phyloP scores from a whole-genome alignment of 768 basidiomycete genomes.

The Strobilomyces dryophilus region DNA sequence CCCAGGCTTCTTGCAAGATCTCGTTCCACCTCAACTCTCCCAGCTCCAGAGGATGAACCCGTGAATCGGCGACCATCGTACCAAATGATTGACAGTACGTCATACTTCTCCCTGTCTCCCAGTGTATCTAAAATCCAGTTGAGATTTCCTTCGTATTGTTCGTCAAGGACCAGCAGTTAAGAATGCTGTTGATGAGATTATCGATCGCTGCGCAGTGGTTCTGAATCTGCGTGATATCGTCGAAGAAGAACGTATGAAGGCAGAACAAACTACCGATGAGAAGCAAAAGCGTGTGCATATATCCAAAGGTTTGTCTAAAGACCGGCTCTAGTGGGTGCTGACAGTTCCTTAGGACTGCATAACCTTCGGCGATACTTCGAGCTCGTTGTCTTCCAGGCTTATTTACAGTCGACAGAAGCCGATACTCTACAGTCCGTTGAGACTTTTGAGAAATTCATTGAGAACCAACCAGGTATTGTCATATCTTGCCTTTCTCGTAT shows the following conservation, averaged over 20 bases:
- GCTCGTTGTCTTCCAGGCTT: slow-evolving; percentile 86
- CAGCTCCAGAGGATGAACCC: slow-evolving; percentile 27
- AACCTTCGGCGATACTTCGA: slow-evolving; percentile 83
- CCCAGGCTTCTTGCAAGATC: slow-evolving; percentile 31
- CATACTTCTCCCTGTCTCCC: background rate
- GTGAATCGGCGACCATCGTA: slow-evolving; percentile 58
- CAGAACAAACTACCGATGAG: slow-evolving; percentile 75
- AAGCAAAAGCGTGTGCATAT: slow-evolving; percentile 60
- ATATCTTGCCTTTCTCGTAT: background rate
- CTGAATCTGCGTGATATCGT: slow-evolving; percentile 87
- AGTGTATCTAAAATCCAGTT: slow-evolving; percentile 5
- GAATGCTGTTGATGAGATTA: slow-evolving; percentile 77
- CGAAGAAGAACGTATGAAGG: slow-evolving; percentile 72
- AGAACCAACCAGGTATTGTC: slow-evolving; percentile 70
- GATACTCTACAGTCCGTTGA: slow-evolving; percentile 76
- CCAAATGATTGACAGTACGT: slow-evolving; percentile 86
- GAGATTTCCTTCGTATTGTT: slow-evolving; percentile 81
- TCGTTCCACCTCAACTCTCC: slow-evolving; percentile 41
- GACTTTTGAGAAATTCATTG: slow-evolving; percentile 78
- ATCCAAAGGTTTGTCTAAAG: slow-evolving; percentile 55
- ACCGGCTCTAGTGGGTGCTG: background rate
- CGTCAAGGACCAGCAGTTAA: slow-evolving; percentile 87
- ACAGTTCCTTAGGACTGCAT: slow-evolving; percentile 52
- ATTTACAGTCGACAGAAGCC: slow-evolving; percentile 74
- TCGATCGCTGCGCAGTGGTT: slow-evolving; percentile 81